Evolutionary conservation across 805 yeast genomes (phyloP).

Genomic region (Starmerella lactis-condensi): DNA sequence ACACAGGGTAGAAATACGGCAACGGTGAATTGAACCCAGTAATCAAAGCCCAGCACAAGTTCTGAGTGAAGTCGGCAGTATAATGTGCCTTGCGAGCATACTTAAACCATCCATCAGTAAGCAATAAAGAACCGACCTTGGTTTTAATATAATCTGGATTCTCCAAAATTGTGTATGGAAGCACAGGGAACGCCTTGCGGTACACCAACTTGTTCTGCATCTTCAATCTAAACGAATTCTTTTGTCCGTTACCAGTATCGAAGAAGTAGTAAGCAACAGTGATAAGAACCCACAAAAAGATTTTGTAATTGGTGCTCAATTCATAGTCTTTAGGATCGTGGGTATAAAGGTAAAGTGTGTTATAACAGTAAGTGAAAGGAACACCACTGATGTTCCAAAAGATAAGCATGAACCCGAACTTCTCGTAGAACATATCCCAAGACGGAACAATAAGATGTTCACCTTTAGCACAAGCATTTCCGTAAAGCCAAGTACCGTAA

Average conservation of each 20-base stretch:
- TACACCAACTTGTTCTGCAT: constrained; percentile 58
- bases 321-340: constrained; percentile 71
- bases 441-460: constrained; percentile 94
- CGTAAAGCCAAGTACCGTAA: constrained; percentile 82
- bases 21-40: constrained; percentile 77
- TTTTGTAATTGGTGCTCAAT: constrained; percentile 47
- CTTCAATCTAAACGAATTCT: constrained; percentile 63
- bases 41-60: constrained; percentile 76
- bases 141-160: constrained; percentile 76
- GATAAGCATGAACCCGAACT: constrained; percentile 95
- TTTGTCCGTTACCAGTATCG: constrained; percentile 88
- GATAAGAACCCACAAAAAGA: constrained; percentile 36
- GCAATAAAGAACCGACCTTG: constrained; percentile 62
- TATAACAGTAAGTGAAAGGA: constrained; percentile 92
- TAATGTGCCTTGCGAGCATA: constrained; percentile 89
- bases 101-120: constrained; percentile 87
- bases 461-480: constrained; percentile 93
- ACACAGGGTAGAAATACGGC: constrained; percentile 91
- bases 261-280: constrained; percentile 72
- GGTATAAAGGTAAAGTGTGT: constrained; percentile 64
- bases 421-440: constrained; percentile 99
- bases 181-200: constrained; percentile 83
- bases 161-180: constrained; percentile 65
- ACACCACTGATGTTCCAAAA: constrained; percentile 99
- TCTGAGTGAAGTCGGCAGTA: constrained; percentile 82